Conservation (phyloP, 371 early-diverging fungal species). For the Lichtheimia hyalospora region DNA sequence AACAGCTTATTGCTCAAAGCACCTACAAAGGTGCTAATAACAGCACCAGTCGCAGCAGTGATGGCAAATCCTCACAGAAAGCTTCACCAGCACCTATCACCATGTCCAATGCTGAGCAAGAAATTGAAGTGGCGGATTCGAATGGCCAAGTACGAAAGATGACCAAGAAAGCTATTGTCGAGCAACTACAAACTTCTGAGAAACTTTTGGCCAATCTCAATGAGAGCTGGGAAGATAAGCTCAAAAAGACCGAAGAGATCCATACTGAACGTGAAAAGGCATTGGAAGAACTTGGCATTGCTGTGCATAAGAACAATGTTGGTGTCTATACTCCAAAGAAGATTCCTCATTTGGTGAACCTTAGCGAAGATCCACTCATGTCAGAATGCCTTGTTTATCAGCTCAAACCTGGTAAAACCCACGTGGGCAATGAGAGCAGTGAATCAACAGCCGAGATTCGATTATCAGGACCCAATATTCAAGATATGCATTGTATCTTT, state of each 20-base stretch:
- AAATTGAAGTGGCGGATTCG: slow-evolving; percentile 51
- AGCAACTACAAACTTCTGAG: slow-evolving; percentile 84
- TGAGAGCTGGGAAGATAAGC: slow-evolving; percentile 86
- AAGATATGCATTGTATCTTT: slow-evolving; percentile 76
- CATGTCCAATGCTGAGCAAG: slow-evolving; percentile 5
- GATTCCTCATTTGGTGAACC: slow-evolving; percentile 86
- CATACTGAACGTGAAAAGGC: slow-evolving; percentile 75
- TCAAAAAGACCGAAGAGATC: slow-evolving; percentile 74
- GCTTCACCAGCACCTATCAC: slow-evolving; percentile 1
- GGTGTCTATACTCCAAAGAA: slow-evolving; percentile 84
- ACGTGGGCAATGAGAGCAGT: slow-evolving; percentile 63
- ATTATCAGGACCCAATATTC: slow-evolving; percentile 71
- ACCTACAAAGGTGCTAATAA: slow-evolving; percentile 22
- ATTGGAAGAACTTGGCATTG: slow-evolving; percentile 80
- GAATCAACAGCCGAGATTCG: slow-evolving; percentile 62
- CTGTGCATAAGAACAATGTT: slow-evolving; percentile 72
- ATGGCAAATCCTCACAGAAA: slow-evolving; percentile 3
- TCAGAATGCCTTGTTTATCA: slow-evolving; percentile 89
- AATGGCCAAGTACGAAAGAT: slow-evolving; percentile 52
- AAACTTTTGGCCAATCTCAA: slow-evolving; percentile 84
- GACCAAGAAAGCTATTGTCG: slow-evolving; percentile 66
- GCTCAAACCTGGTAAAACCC: slow-evolving; percentile 75
- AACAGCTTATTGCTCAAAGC: slow-evolving; percentile 38
- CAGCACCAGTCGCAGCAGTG: background rate
- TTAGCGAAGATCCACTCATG: slow-evolving; percentile 91